Evolutionary conservation across 345 rosid genomes (phyloP), one percentile per base, ranked within the genome.

Genomic region (Populus alba): DNA sequence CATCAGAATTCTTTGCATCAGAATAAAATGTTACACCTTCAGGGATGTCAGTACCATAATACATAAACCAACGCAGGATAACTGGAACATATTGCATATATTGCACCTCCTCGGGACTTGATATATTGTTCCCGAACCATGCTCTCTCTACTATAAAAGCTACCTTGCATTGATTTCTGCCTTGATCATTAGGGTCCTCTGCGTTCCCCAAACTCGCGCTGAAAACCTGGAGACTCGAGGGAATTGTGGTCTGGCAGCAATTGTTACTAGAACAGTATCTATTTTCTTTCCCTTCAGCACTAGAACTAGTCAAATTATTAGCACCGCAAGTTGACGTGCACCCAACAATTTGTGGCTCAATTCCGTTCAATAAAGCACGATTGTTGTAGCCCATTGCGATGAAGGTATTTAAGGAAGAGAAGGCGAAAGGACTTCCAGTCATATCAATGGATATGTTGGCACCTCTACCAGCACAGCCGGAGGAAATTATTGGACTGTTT

Each of bases 321-420:
- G 7, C 18, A 7, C 15, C 6, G 20, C 73, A 70, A 9, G 35
- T 23, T 6, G 73, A 43, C 2, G 6, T 31, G 55, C 72, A 70
- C 20, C 72, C 72, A 6, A 70, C 55, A 6, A 70, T 1, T 39
- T 43, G 5, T 6, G 55, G 35, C 2, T 3, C 7, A 23, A 8
- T 41, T 1, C 5, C 1, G 0, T 35, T 43, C 72, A 70, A 20
- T 6, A 25, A 43, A n/a, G 72, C 72, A 13, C 37, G 72, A 20
- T 7, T 53, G 31, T 63, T 71, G 65, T 79, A 80, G 15, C 83
- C 83, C 3, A n/a, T 20, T 27, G 77, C 75, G 4, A 17, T 27
- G 39, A 80, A 80, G 13, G 2, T 16, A 31, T 71, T 76, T 5
- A 8, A 1, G 1, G 22, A 0, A 4, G 75, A 65, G 73, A 75